Base-by-base conservation (phyloP, 2,329 filamentous ascomycete species). In the Onygenales sp. region DNA sequence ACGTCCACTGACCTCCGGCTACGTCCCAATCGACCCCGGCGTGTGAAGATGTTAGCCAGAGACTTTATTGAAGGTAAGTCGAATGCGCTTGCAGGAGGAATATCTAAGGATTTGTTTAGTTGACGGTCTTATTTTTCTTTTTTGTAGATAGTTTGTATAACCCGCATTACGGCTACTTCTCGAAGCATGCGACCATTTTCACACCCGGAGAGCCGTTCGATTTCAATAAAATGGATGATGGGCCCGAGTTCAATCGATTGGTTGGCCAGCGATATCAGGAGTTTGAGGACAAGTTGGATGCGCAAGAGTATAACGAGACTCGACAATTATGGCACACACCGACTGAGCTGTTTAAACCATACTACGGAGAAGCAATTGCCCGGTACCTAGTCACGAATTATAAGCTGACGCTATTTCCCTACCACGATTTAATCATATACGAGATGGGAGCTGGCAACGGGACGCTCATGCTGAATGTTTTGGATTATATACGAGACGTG, bases 271-370 rank as follows among this genome's bases (percentile, higher is more conserved):
- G 89, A 57, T 98, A 97, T 69, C 87, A 83, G 46, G 83, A 88
- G 59, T 97, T 98, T 64, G 93, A 98, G 71, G 89, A 97, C 66
- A 75, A 77, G 21, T 81, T 98, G 54, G 94, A 98, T 68, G 80
- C 79, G 45, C 77, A 81, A 55, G 77, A 85, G 21, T 81, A 81
- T 46, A 82, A 88, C 73, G 82, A 87, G 47, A 86, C 88, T 42
- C 83, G 93, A 8, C 93, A 98, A 74, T 78, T 98, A 45, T 98
- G 93, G 93, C 94, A 98, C 70, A 98, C 93, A 10, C 93, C 94
- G 0, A 98, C 93, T 0, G 93, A 98, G 74, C 82, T 98, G 17
- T 98, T 98, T 74, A 83, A 89, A 35, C 93, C 94, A 0, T 94
- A 92, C 72, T 98, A 98, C 69, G 94, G 92, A 66, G 91, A 98